Evolutionary conservation across 257 asterid species (phyloP), one percentile per base, ranked within the genome.

Genomic region (Plantago elongata): DNA sequence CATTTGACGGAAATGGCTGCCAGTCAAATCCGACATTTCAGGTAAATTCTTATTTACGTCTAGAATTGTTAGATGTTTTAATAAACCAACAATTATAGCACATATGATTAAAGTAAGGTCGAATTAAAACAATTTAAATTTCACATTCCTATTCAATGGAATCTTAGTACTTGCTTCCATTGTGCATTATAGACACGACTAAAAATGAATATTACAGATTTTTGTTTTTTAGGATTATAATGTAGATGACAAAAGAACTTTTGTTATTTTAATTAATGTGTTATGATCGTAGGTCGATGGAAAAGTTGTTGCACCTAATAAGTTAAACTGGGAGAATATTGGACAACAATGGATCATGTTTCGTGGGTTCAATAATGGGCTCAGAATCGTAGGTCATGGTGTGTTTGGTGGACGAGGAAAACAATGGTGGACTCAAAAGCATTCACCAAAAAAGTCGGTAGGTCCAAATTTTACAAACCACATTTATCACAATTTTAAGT

Each of bases 381-480:
- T 74, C 30, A 69, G 45, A 0, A 61, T 74, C 3, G 49, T 0
- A 42, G 79, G 79, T 4, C 18, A 45, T 1, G 78, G 79, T 13
- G 3, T 65, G 7, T 47, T 74, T 29, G 79, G 69, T 30, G 79
- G 79, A 12, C 18, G 5, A 3, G 79, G 79, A 1, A 22, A 14
- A 11, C 40, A 61, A 0, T 74, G 79, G 79, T 74, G 75, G 79
- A 45, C 45, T 54, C 14, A 12, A 7, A 10, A 9, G 0, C 7
- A 1, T 45, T 2, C 27, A 22, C 2, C 27, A 1, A 9, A 6
- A 45, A 22, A 22, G 27, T 45, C 12, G n/a, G 13, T 34, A 11
- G 6, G 0, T 12, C 13, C 15, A 9, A 9, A 13, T 4, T 2
- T 2, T 22, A 2, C 1, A 22, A 34, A 10, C 70, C 70, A 11